Conservation (phyloP, 1,284 basidiomycete genomes). For the Apiotrichum brassicae region DNA sequence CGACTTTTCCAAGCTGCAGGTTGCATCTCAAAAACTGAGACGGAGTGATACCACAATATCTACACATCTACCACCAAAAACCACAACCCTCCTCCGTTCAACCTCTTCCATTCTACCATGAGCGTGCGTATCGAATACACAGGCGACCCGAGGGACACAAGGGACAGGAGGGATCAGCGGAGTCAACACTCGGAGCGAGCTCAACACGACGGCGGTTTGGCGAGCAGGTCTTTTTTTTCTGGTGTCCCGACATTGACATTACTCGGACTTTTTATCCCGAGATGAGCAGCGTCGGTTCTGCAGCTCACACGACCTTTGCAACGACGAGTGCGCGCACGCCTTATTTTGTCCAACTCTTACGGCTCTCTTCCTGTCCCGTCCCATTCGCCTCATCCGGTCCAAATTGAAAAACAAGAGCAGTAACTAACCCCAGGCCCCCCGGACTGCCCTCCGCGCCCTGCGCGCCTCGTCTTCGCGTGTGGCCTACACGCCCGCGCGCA, state of each 20-base stretch:
- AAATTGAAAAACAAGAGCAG: too few species aligned
- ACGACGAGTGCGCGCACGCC: too few species aligned
- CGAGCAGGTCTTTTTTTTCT: neutral
- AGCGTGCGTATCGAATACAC: constrained; percentile 9
- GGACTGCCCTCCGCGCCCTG: constrained; percentile 22
- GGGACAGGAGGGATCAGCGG: neutral
- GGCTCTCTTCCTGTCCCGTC: too few species aligned
- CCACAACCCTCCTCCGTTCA: neutral
- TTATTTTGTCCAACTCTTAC: too few species aligned
- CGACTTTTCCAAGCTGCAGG: too few species aligned
- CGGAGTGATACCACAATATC: too few species aligned
- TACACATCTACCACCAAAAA: neutral
- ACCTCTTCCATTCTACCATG: constrained; percentile 5
- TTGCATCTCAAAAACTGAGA: too few species aligned
- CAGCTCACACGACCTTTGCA: too few species aligned
- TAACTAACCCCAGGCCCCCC: constrained; percentile 18
- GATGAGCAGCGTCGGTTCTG: too few species aligned
- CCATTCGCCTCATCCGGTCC: too few species aligned
- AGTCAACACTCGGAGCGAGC: neutral
- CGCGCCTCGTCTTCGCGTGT: constrained; percentile 20
- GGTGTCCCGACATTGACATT: too few species aligned
- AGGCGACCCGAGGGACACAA: neutral
- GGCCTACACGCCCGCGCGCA: constrained; percentile 13
- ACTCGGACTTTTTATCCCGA: too few species aligned
- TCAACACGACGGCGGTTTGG: neutral